phyloP scores from a whole-genome alignment of 352 stramenopile species.

The Peronospora destructor region DNA sequence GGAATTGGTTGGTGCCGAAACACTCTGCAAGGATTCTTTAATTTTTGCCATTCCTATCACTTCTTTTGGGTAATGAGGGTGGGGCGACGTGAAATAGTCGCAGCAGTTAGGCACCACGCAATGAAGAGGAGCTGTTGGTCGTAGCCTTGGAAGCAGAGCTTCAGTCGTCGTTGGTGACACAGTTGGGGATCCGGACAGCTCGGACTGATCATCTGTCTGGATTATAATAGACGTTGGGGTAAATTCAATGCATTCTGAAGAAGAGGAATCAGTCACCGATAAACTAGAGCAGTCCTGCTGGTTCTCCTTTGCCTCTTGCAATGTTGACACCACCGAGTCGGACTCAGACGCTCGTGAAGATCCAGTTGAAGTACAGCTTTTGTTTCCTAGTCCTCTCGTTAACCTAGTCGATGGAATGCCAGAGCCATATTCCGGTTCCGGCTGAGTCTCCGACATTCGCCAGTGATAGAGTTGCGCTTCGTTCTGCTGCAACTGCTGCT shows the following conservation, averaged over 20 bases:
- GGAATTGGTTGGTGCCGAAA: background rate
- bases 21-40: conserved; percentile 6
- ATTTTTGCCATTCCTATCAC: conserved; percentile 16
- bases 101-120: conserved; percentile 31
- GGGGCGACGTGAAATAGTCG: conserved; percentile 29
- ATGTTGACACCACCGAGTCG: conserved; percentile 3
- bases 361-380: conserved; percentile 1
- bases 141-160: conserved; percentile 19
- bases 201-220: conserved; percentile 10
- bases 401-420: conserved; percentile 14
- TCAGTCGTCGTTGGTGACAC: conserved; percentile 7
- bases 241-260: conserved; percentile 7
- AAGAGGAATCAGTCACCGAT: conserved; percentile 7
- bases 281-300: conserved; percentile 4
- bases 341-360: conserved; percentile 2
- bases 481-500: conserved; percentile 13
- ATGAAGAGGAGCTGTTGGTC: conserved; percentile 10
- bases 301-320: conserved; percentile 7
- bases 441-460: conserved; percentile 14
- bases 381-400: conserved; percentile 9
- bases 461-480: conserved; percentile 15
- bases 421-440: conserved; percentile 18
- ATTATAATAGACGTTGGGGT: conserved; percentile 6
- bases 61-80: conserved; percentile 31
- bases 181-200: conserved; percentile 3